Percentiles rank a stretch among this genome's conserved stretches.
Conservation (phyloP, 371 early-diverging fungal species). For the Mucor saturninus region DNA sequence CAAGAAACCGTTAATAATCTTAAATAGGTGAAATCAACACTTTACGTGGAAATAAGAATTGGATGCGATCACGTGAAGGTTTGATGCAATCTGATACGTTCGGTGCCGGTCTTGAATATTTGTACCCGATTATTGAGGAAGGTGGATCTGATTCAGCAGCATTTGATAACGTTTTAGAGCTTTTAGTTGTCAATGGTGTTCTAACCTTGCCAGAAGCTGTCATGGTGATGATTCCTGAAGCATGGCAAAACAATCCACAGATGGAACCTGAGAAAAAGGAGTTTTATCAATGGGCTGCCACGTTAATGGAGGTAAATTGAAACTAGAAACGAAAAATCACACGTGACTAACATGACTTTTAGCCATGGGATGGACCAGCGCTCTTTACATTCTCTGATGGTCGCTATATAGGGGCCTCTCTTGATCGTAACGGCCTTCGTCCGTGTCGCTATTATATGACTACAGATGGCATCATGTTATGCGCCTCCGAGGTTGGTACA, state of each 20-base stretch:
- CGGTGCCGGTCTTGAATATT: slow-evolving; percentile 74
- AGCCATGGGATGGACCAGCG: slow-evolving; percentile 97
- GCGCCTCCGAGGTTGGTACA: slow-evolving; percentile 97
- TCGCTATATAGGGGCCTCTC: slow-evolving; percentile 91
- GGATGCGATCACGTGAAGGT: slow-evolving; percentile 98
- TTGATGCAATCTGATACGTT: slow-evolving; percentile 85
- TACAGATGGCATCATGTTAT: slow-evolving; percentile 91
- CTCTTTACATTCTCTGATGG: slow-evolving; percentile 96
- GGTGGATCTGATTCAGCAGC: slow-evolving; percentile 95
- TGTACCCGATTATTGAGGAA: slow-evolving; percentile 95
- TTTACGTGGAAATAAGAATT: slow-evolving; percentile 96
- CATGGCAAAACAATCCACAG: slow-evolving; percentile 89
- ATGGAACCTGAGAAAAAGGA: slow-evolving; percentile 87
- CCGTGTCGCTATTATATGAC: slow-evolving; percentile 96
- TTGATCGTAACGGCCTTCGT: slow-evolving; percentile 96
- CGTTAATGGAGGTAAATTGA: slow-evolving; percentile 79
- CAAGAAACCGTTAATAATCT: not conserved
- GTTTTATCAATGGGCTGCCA: slow-evolving; percentile 96
- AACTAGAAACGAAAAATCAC: not conserved
- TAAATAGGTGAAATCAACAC: slow-evolving; percentile 93
- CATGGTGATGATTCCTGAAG: slow-evolving; percentile 98
- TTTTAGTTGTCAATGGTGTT: slow-evolving; percentile 90
- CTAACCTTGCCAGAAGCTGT: slow-evolving; percentile 93
- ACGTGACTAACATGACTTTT: not conserved
- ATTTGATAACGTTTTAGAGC: slow-evolving; percentile 95